A percentile compares a stretch with the other conserved stretches of the same genome.
Conservation (phyloP, 345 rosid genomes). For the Eucalyptus marginata region DNA sequence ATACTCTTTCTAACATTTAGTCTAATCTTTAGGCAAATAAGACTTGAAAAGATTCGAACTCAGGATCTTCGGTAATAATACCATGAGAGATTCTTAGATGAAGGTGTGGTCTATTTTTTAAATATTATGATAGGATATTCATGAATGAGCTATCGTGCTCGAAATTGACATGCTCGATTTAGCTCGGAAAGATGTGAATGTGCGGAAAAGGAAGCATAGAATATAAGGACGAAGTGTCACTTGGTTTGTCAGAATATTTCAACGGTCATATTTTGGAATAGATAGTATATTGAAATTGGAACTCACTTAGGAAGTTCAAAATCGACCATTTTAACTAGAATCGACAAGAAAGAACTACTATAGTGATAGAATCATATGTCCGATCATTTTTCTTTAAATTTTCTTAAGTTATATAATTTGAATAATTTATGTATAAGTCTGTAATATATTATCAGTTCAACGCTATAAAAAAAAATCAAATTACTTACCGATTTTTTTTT, state of each 20-base stretch:
- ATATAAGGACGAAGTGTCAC: background rate
- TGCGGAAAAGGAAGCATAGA: background rate
- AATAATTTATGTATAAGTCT: background rate
- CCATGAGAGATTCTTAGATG: too few relatives aligned
- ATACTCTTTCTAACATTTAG: too few relatives aligned
- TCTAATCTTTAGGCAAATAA: too few relatives aligned
- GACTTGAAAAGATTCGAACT: too few relatives aligned
- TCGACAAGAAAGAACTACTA: background rate
- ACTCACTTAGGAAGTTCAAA: background rate
- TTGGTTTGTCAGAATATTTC: background rate
- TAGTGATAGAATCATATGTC: background rate
- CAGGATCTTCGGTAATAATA: rapidly evolving
- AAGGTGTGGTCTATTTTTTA: too few relatives aligned
- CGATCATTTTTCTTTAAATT: background rate
- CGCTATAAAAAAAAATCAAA: background rate
- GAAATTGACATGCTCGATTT: background rate
- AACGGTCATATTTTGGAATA: background rate
- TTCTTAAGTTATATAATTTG: background rate
- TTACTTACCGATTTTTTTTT: background rate
- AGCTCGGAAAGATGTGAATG: background rate
- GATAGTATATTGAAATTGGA: background rate
- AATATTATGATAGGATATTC: rapidly evolving
- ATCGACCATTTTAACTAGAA: background rate
- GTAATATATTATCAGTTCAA: background rate
- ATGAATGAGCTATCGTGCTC: background rate